phyloP scores from a whole-genome alignment of 306 rosid genomes.

The Cicer yamashitae region DNA sequence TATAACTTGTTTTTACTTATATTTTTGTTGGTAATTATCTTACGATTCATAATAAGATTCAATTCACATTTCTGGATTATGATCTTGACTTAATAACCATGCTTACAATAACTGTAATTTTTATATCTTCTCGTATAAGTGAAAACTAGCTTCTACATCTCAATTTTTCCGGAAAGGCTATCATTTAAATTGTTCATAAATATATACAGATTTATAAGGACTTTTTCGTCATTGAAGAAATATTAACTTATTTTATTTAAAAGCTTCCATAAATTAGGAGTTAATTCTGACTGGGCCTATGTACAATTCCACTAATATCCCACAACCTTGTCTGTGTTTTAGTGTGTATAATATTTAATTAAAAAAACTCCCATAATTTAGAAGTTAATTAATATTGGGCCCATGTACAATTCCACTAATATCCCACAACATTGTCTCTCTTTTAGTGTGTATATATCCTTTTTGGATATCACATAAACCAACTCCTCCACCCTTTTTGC shows the following conservation, averaged over 20 bases:
- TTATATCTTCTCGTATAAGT: neutral
- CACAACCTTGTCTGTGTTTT: neutral
- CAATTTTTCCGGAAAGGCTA: neutral
- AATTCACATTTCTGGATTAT: too few species aligned
- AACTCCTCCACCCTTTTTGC: neutral
- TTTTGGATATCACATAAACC: slow-evolving; percentile 2
- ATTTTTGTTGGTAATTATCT: too few species aligned
- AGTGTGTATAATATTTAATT: neutral
- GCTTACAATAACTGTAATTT: neutral
- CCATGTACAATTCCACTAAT: neutral
- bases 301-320: neutral
- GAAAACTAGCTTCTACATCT: slow-evolving; percentile 1
- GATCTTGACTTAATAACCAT: too few species aligned
- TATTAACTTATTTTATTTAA: neutral
- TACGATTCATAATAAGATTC: too few species aligned
- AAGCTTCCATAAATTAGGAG: slow-evolving; percentile 1
- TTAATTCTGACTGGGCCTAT: neutral
- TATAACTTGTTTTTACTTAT: too few species aligned
- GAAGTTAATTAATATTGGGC: neutral
- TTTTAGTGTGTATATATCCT: neutral
- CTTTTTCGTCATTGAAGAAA: neutral
- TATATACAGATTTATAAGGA: neutral
- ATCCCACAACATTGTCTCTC: neutral
- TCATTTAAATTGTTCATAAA: neutral
- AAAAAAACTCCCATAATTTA: neutral